Conservation (phyloP, 306 rosid genomes). For the Dalbergia oliveri region DNA sequence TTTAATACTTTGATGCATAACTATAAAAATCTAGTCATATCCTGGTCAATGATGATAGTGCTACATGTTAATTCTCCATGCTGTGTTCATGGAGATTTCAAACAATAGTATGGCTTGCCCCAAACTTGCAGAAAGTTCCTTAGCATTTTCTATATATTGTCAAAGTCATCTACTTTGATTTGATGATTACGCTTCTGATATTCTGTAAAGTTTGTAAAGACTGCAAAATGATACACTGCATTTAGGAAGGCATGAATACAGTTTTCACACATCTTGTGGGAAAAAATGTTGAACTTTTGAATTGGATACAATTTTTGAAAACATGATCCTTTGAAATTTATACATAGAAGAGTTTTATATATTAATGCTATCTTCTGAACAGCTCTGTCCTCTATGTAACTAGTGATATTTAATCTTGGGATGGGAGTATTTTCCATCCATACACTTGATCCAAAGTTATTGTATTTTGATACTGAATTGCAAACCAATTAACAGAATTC, state of each 20-base stretch:
- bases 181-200: no score
- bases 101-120: no score
- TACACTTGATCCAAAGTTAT: conserved; percentile 2
- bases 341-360: conserved; percentile 3
- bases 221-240: no score
- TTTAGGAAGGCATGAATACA: no score
- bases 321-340: conserved; percentile 7
- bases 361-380: conserved; percentile 3
- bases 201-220: no score
- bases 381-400: background rate
- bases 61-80: no score
- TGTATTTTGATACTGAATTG: conserved; percentile 26
- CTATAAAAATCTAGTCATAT: background rate
- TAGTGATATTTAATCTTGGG: background rate
- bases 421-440: background rate
- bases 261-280: background rate
- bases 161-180: no score
- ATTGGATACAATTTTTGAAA: conserved; percentile 11
- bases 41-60: background rate
- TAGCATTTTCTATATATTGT: no score
- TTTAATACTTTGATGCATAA: conserved; percentile 12
- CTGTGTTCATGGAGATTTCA: no score
- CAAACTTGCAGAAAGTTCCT: no score
- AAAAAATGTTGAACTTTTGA: background rate
- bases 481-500: conserved; percentile 27